phyloP scores from a whole-genome alignment of 2,329 filamentous ascomycete species.

The Lachnellula suecica region DNA sequence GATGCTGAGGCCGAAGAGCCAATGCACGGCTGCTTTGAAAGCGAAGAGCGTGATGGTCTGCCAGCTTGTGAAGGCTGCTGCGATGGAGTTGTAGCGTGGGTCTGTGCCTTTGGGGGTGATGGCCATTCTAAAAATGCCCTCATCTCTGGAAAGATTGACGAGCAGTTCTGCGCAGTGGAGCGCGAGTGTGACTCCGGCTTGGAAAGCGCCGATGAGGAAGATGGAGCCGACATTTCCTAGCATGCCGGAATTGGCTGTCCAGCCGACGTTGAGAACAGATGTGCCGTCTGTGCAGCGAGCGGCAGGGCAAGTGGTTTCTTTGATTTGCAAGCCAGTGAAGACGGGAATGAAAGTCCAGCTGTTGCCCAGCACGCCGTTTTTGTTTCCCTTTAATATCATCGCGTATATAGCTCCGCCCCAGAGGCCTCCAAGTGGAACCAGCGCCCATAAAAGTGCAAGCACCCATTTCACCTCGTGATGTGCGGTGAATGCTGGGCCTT shows the following conservation, averaged over 20 bases:
- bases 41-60: slow-evolving; percentile 30
- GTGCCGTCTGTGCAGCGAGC: no score
- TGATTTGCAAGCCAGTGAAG: slow-evolving; percentile 20
- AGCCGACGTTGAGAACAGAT: slow-evolving; percentile 29
- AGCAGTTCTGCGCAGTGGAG: slow-evolving; percentile 53
- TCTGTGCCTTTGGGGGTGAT: slow-evolving; percentile 26
- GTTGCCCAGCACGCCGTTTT: slow-evolving; percentile 24
- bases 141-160: slow-evolving; percentile 48
- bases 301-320: slow-evolving; percentile 19
- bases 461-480: slow-evolving; percentile 25
- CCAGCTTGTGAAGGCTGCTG: slow-evolving; percentile 30
- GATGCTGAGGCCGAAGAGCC: slow-evolving; percentile 33
- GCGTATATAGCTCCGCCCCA: slow-evolving; percentile 20
- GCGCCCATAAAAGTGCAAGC: slow-evolving; percentile 22
- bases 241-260: slow-evolving; percentile 21
- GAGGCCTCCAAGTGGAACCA: slow-evolving; percentile 12
- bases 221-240: slow-evolving; percentile 25
- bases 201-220: slow-evolving; percentile 28
- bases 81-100: slow-evolving; percentile 28
- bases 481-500: slow-evolving; percentile 25
- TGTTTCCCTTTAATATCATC: slow-evolving; percentile 19
- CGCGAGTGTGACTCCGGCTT: slow-evolving; percentile 24
- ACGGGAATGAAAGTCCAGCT: slow-evolving; percentile 28
- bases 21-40: slow-evolving; percentile 33
- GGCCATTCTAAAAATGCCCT: slow-evolving; percentile 28